Base-by-base conservation (phyloP, 257 asterid species). In the Catharanthus roseus region DNA sequence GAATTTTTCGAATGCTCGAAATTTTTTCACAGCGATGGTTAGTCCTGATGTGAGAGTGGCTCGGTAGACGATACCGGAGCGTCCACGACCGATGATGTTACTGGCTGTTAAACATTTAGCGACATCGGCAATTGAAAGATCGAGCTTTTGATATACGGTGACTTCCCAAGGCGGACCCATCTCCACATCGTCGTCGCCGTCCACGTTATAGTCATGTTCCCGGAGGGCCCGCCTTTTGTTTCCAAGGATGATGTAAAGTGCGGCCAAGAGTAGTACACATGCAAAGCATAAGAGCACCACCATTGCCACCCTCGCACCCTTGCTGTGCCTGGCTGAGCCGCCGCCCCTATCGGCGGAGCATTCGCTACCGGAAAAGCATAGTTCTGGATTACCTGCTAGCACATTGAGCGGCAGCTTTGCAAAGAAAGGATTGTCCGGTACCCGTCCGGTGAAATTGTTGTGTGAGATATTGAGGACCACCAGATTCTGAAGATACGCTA, bases 81-180 rank as follows among this genome's bases (percentile, higher is more conserved):
- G 82, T 12, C 97, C 97, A 1, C 87, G 88, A 3, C 97, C 97
- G 8, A 90, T 77, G 57, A 80, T 79, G 10, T 86, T 85, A 77
- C 55, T 72, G 29, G 80, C 60, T 56, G 90, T 84, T 72, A 90
- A 60, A 39, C 85, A 80, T 56, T 82, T 88, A 2, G 81, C 81
- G 39, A 88, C 85, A 11, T 90, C 96, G 0, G 41, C 44, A 2
- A 88, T 85, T 0, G 93, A 86, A 66, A 90, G 28, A 76, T 86
- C 88, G 12, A 88, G 83, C 72, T 90, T 90, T 71, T 90, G 93
- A 81, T 88, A 90, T 69, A 90, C 67, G 0, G 89, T 88, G 69
- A 88, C 91, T 66, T 90, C 97, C 97, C 97, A 90, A 1, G 96
- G 96, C 2, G 89, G 90, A 23, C 75, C 79, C 68, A 90, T 75